phyloP scores from a whole-genome alignment of 2,329 filamentous ascomycete genomes.

The Colletotrichum sp. region DNA sequence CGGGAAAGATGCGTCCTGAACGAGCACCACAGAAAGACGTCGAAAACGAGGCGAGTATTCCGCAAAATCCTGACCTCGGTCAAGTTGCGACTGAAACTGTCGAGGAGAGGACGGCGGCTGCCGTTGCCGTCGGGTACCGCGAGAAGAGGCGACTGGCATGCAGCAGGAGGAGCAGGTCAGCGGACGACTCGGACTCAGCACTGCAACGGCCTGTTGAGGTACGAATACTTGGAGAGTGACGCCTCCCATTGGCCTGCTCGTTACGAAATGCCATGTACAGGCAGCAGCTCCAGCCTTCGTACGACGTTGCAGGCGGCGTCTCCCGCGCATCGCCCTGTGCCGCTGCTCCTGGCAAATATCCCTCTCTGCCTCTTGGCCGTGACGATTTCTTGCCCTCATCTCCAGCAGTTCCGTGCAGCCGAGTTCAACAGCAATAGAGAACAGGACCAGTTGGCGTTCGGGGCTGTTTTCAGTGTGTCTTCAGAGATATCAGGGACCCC shows the following conservation, averaged over 20 bases:
- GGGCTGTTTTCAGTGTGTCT: neutral
- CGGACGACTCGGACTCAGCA: neutral
- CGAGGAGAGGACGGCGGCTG: neutral
- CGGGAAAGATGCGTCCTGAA: neutral
- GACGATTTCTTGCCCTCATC: neutral
- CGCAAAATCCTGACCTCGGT: neutral
- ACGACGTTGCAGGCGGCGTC: constrained; percentile 15
- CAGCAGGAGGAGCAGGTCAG: neutral
- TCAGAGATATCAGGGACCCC: neutral
- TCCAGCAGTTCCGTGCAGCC: neutral
- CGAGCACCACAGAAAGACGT: neutral
- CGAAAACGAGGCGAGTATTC: neutral
- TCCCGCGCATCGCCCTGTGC: neutral
- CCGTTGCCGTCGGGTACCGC: neutral
- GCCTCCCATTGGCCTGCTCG: neutral
- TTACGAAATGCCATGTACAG: neutral
- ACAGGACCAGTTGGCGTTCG: neutral
- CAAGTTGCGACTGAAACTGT: constrained; percentile 4
- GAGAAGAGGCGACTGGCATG: neutral
- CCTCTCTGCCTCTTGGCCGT: neutral
- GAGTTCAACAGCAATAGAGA: neutral
- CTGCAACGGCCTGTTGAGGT: neutral
- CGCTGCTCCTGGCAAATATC: neutral
- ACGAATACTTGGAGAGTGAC: neutral
- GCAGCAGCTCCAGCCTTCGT: constrained; percentile 3